Base-by-base conservation (phyloP, 2,329 filamentous ascomycete genomes). In the Alternaria novae-zelandiae region DNA sequence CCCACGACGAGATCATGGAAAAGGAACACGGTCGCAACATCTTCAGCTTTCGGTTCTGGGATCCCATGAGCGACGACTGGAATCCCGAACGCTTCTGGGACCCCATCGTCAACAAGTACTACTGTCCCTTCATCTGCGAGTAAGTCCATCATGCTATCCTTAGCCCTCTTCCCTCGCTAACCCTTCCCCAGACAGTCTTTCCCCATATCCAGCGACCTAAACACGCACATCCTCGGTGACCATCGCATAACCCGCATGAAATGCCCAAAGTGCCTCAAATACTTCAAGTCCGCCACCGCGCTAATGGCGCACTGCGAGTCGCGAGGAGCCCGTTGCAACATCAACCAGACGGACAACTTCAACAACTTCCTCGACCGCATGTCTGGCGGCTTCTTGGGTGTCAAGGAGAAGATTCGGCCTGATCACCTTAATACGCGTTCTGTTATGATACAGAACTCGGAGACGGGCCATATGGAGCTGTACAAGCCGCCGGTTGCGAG, bases 91-190 rank as follows among this genome's bases (percentile, higher is more conserved):
- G 78, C 6, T 89, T 88, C 79, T 83, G 74, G 59, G 78, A 84
- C 44, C 56, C 75, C 0, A 74, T 82, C 28, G 78, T 81, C 2
- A 73, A 78, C 49, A 81, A 79, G 53, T 91, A 83, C 78, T 80
- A 76, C 57, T 91, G 89, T 58, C 88, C 88, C 0, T 83, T 86
- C 59, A 68, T 74, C 4, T 90, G 89, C 83, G 77, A 79, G 83
- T 87, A 80, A 80, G 75, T 71, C 6, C 8, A 15, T 49, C 6
- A 10, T 23, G 4, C 10, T 9, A 36, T 15, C 32, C 32, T 36
- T n/a, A 36, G 15, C 7, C 15, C 7, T n/a, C 32, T 36, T 36
- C 4, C 32, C 32, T 10, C 15, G 15, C 15, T 36, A 36, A 36
- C 15, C 32, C 32, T n/a, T n/a, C 32, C 32, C 15, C 8, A 36